These are phyloP conservation scores for Fagus sylvatica DNA, from an alignment of 306 rosid genomes.

Conservation along the genomic window DNA sequence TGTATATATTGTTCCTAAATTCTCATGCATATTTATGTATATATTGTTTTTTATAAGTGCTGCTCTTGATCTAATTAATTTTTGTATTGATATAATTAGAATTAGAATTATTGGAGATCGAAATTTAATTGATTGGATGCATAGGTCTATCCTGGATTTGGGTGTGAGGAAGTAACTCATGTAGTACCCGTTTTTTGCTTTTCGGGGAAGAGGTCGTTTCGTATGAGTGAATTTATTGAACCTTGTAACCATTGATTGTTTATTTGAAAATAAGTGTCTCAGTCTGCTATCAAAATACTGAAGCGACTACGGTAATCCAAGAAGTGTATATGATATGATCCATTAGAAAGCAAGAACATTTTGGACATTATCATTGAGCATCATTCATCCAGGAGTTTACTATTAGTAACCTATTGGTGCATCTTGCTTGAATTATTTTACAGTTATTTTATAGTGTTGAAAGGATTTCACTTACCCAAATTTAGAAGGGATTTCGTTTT, in stretches of 20 bases:
- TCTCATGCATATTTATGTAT: neutral
- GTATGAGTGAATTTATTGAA: neutral
- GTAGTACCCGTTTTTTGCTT: neutral
- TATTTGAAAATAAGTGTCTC: neutral
- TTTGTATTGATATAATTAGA: neutral
- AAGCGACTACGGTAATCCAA: neutral
- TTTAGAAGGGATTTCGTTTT: neutral
- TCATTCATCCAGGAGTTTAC: neutral
- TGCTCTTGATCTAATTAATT: neutral
- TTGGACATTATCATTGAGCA: neutral
- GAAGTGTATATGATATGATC: slow-evolving; percentile 1
- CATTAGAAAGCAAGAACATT: neutral
- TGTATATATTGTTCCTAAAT: neutral
- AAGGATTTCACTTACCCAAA: slow-evolving; percentile 1
- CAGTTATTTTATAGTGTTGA: neutral
- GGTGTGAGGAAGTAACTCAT: neutral
- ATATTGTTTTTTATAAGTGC: neutral
- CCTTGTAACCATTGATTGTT: neutral
- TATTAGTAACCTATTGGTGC: neutral
- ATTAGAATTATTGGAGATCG: neutral
- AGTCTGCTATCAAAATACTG: neutral
- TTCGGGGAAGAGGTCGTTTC: neutral
- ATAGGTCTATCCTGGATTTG: neutral
- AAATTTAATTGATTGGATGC: neutral
- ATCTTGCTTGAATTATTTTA: neutral